These are phyloP conservation scores for Iberis pinnata DNA, from an alignment of 345 rosid genomes.

Conservation along the genomic window DNA sequence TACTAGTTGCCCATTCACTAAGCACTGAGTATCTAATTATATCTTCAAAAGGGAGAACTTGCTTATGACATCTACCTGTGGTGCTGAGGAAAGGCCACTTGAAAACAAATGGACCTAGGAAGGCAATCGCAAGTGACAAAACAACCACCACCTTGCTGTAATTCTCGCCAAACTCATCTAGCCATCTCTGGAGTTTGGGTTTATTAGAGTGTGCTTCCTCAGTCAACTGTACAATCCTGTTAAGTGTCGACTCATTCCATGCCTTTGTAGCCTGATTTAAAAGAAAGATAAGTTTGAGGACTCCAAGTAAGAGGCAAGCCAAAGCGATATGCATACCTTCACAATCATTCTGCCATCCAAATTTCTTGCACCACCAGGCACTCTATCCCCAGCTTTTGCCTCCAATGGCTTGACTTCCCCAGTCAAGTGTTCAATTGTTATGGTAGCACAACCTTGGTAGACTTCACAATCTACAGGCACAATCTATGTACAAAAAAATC, in stretches of 20 bases:
- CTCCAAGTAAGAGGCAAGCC: background rate
- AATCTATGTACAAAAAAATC: slow-evolving; percentile 41
- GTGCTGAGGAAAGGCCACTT: slow-evolving; percentile 88
- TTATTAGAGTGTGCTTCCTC: slow-evolving; percentile 89
- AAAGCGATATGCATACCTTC: slow-evolving; percentile 42
- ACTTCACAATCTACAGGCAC: slow-evolving; percentile 94
- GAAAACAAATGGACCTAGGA: slow-evolving; percentile 81
- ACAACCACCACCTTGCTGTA: slow-evolving; percentile 90
- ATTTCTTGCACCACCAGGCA: slow-evolving; percentile 96
- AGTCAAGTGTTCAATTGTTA: slow-evolving; percentile 90
- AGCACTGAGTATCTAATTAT: background rate
- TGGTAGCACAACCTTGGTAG: slow-evolving; percentile 81
- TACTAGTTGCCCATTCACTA: background rate
- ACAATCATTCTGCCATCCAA: slow-evolving; percentile 94
- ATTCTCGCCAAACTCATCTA: slow-evolving; percentile 90
- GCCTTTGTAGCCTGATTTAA: slow-evolving; percentile 59
- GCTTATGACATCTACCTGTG: slow-evolving; percentile 50
- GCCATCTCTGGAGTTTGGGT: slow-evolving; percentile 93
- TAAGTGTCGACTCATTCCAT: slow-evolving; percentile 89
- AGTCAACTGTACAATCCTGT: slow-evolving; percentile 81
- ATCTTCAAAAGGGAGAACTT: background rate
- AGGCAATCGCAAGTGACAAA: slow-evolving; percentile 67
- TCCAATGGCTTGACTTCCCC: slow-evolving; percentile 94
- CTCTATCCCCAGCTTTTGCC: slow-evolving; percentile 73
- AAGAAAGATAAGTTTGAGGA: background rate